phyloP scores from a whole-genome alignment of 2,329 filamentous ascomycete species.

The Pseudopithomyces maydicus region DNA sequence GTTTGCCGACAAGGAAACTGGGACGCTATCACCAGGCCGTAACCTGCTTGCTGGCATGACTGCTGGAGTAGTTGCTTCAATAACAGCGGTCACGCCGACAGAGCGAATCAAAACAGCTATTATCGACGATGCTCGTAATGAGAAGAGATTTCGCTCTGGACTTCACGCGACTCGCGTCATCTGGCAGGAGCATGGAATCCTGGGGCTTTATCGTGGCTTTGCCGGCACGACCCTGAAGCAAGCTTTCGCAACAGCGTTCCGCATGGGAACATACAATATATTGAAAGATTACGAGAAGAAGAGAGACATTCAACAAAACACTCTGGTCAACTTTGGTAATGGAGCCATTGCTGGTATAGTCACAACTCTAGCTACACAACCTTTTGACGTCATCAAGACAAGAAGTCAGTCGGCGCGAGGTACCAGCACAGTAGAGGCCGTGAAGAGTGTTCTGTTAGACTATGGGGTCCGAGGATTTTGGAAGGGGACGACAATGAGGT shows the following conservation, averaged over 20 bases:
- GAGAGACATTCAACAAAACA: constrained; percentile 55
- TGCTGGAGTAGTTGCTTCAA: constrained; percentile 65
- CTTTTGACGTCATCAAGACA: constrained; percentile 69
- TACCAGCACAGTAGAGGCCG: constrained; percentile 62
- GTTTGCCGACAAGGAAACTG: constrained; percentile 61
- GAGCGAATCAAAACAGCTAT: constrained; percentile 72
- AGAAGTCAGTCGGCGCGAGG: constrained; percentile 64
- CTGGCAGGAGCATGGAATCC: constrained; percentile 58
- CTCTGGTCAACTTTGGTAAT: constrained; percentile 64
- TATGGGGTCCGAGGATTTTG: constrained; percentile 66
- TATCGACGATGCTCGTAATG: constrained; percentile 63
- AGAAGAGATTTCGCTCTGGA: constrained; percentile 56
- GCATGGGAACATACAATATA: constrained; percentile 67
- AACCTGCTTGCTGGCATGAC: constrained; percentile 69
- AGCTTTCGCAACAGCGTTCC: constrained; percentile 64
- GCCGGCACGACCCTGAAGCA: constrained; percentile 67
- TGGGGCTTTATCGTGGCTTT: constrained; percentile 63
- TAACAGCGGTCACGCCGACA: constrained; percentile 70
- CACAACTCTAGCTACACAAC: constrained; percentile 65
- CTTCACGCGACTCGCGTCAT: constrained; percentile 58
- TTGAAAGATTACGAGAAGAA: constrained; percentile 63
- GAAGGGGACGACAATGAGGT: constrained; percentile 70
- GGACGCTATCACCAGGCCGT: constrained; percentile 59
- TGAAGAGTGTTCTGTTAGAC: constrained; percentile 59
- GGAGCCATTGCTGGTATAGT: constrained; percentile 65